Evolutionary conservation across 768 basidiomycete species (phyloP).

Genomic region (Gelatoporia subvermispora): DNA sequence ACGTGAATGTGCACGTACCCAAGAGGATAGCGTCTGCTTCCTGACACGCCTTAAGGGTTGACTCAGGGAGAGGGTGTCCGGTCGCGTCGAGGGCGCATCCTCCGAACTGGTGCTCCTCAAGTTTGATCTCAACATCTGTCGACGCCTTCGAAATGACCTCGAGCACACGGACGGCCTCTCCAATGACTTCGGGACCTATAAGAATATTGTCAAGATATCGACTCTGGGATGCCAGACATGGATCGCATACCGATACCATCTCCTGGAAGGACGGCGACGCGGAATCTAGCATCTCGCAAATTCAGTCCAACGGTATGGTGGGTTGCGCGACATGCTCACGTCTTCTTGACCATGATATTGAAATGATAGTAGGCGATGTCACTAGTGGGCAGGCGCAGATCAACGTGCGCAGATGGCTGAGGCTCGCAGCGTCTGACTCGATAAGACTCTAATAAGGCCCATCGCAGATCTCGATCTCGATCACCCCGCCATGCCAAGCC

Average conservation of each 20-base stretch:
- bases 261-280: conserved; percentile 86
- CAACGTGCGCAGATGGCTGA: too few species aligned
- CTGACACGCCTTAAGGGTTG: conserved; percentile 84
- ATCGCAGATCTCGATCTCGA: conserved; percentile 10
- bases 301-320: neutral
- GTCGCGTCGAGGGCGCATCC: conserved; percentile 87
- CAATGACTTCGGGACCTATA: conserved; percentile 85
- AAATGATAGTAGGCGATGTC: too few species aligned
- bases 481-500: conserved; percentile 1
- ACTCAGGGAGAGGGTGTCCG: conserved; percentile 80
- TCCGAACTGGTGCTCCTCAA: conserved; percentile 80
- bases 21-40: conserved; percentile 94
- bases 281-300: conserved; percentile 50
- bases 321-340: too few species aligned
- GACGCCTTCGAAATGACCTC: conserved; percentile 61
- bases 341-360: too few species aligned
- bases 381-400: too few species aligned
- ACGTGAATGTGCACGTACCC: conserved; percentile 46
- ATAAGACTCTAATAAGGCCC: neutral
- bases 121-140: conserved; percentile 61
- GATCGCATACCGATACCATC: conserved; percentile 86
- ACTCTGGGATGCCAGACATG: neutral
- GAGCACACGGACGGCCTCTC: conserved; percentile 80
- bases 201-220: neutral
- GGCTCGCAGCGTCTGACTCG: neutral